Evolutionary conservation across 1,139 yeast genomes (phyloP).

Genomic region (Zygosaccharomyces pseudobailii): DNA sequence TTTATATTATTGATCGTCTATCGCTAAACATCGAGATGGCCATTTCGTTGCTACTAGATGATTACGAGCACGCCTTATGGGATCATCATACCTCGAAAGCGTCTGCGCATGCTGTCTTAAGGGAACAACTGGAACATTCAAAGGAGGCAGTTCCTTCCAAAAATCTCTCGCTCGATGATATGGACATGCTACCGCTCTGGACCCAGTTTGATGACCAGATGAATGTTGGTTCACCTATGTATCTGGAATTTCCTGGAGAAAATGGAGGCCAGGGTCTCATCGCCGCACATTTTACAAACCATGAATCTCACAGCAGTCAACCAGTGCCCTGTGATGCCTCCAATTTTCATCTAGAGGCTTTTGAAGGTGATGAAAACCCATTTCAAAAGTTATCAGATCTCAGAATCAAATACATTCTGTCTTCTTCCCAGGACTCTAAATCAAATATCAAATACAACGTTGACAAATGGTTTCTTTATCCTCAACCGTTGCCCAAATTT

Average conservation of each 20-base stretch:
- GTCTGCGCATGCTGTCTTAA: neutral
- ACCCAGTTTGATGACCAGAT: constrained; percentile 29
- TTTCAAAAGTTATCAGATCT: constrained; percentile 15
- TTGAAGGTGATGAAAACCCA: constrained; percentile 10
- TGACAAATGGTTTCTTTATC: constrained; percentile 29
- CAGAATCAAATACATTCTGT: constrained; percentile 20
- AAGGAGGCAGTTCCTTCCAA: constrained; percentile 10
- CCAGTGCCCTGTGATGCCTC: constrained; percentile 16
- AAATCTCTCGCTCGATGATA: constrained; percentile 25
- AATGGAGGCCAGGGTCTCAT: constrained; percentile 11
- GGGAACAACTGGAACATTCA: neutral
- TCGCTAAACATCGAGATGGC: neutral
- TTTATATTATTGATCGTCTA: neutral
- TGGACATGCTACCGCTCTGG: constrained; percentile 26
- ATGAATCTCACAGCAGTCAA: constrained; percentile 7
- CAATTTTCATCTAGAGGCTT: constrained; percentile 7
- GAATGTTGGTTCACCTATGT: constrained; percentile 29
- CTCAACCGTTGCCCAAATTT: constrained; percentile 32
- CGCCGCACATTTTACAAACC: constrained; percentile 5
- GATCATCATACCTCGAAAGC: constrained; percentile 3
- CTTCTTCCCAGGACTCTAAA: constrained; percentile 24
- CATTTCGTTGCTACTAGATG: constrained; percentile 13
- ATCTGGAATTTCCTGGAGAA: constrained; percentile 22
- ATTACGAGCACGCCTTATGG: constrained; percentile 11
- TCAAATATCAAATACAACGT: constrained; percentile 25